Base-by-base conservation (phyloP, 2,329 filamentous ascomycete genomes). In the Alternaria burnsii region DNA sequence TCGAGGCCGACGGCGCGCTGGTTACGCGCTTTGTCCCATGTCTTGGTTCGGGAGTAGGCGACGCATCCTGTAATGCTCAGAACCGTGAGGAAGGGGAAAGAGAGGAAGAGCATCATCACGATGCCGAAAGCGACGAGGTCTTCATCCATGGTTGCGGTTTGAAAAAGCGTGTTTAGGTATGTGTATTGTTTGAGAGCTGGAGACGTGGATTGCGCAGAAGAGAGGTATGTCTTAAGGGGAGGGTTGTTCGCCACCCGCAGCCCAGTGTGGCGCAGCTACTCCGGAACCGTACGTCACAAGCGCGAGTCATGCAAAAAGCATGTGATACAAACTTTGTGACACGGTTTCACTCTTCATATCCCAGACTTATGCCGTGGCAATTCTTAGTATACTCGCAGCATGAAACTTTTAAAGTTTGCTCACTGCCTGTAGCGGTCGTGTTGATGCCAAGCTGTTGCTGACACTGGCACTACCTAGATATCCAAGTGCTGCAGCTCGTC, bases 1-100 rank as follows among this genome's bases (percentile, higher is more conserved):
- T 76, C 73, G 51, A 71, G 68, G 20, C 63, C 64, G 43, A 70
- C 61, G 52, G 61, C 48, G 28, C 63, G 62, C 59, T 70, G 68
- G 50, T 67, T 74, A 59, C 72, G 71, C 32, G 62, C 59, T 40
- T 70, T 71, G 61, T 76, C 72, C 73, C 73, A 76, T 24, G 66
- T 66, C 59, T 74, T 74, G 59, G 73, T 75, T 66, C 73, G 73
- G 32, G 63, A 62, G 59, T 75, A 74, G 41, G 73, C 70, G 41
- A 72, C 58, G 60, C 67, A 68, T 52, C 62, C 59, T 5, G 69
- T 72, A 26, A 68, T 67, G 62, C 67, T 51, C 48, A 71, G 52
- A 52, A 72, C 66, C 20, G 68, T 58, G 43, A 69, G 47, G 47
- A 72, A 55, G 22, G 72, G 72, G 26, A 73, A 69, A 11, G 66